phyloP scores from a whole-genome alignment of 768 basidiomycete species.

The Pulveroboletus sp. region DNA sequence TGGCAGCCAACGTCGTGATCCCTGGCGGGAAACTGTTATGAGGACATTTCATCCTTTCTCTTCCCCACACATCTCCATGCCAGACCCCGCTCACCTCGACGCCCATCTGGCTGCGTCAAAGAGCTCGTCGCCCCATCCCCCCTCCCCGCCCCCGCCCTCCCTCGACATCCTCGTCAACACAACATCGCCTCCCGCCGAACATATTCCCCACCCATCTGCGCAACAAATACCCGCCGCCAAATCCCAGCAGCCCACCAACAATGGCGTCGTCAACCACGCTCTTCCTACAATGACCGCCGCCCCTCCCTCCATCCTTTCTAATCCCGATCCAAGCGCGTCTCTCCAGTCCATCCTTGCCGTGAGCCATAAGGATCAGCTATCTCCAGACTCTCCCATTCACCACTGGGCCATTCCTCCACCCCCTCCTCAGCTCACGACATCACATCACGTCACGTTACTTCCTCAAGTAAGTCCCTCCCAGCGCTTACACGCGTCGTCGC shows the following conservation, averaged over 20 bases:
- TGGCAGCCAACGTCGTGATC: constrained; percentile 36
- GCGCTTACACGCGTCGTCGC: constrained; percentile 30
- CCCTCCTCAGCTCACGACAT: constrained; percentile 30
- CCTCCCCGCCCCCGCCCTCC: constrained; percentile 38
- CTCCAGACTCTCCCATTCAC: constrained; percentile 29
- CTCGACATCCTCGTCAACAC: constrained; percentile 38
- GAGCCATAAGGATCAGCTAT: constrained; percentile 30
- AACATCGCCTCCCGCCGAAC: constrained; percentile 23
- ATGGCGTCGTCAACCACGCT: constrained; percentile 27
- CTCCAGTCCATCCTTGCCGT: constrained; percentile 38
- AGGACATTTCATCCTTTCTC: constrained; percentile 44
- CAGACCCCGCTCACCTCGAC: constrained; percentile 35
- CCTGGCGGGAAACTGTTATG: constrained; percentile 42
- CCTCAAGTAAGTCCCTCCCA: constrained; percentile 38
- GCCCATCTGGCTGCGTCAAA: constrained; percentile 33
- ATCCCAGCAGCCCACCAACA: constrained; percentile 21
- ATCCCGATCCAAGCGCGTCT: constrained; percentile 38
- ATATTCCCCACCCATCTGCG: constrained; percentile 32
- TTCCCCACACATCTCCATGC: constrained; percentile 42
- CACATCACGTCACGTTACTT: constrained; percentile 28
- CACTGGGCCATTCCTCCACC: constrained; percentile 38
- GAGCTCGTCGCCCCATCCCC: constrained; percentile 49
- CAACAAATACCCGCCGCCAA: constrained; percentile 32
- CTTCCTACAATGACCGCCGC: constrained; percentile 31
- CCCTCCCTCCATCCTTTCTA: constrained; percentile 34